Evolutionary conservation across 1,139 yeast species (phyloP).

Genomic region (Suhomyces kunorum): DNA sequence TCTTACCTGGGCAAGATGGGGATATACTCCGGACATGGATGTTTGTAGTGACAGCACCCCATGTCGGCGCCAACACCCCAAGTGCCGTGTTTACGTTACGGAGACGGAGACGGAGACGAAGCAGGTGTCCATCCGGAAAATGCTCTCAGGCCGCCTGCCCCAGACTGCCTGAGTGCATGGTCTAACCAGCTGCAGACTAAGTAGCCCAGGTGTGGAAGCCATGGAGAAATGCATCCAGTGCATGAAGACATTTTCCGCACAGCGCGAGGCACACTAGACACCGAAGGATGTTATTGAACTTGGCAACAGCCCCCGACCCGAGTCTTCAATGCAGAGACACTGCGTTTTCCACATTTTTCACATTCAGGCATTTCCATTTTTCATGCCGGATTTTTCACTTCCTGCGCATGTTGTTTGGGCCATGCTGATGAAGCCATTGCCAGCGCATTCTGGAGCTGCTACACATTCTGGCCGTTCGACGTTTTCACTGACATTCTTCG

Average conservation of each 20-base stretch:
- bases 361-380: too few species aligned
- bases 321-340: too few species aligned
- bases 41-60: too few species aligned
- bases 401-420: background rate
- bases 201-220: background rate
- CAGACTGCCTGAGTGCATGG: background rate
- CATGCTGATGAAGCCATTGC: background rate
- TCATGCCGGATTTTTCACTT: background rate
- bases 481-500: background rate
- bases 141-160: too few species aligned
- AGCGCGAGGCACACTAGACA: background rate
- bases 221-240: slow-evolving; percentile 1
- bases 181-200: background rate
- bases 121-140: too few species aligned
- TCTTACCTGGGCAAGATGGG: too few species aligned
- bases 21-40: too few species aligned
- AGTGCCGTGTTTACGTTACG: too few species aligned
- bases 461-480: background rate
- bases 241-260: background rate
- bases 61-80: too few species aligned
- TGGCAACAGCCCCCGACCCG: too few species aligned
- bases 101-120: too few species aligned
- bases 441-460: too few species aligned
- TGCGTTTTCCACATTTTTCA: background rate
- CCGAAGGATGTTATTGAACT: background rate